Percentiles rank a stretch among this genome's conserved stretches.
Evolutionary conservation across 495 filamentous ascomycete genomes (phyloP).

Genomic region (Aspergillus nanangensis): DNA sequence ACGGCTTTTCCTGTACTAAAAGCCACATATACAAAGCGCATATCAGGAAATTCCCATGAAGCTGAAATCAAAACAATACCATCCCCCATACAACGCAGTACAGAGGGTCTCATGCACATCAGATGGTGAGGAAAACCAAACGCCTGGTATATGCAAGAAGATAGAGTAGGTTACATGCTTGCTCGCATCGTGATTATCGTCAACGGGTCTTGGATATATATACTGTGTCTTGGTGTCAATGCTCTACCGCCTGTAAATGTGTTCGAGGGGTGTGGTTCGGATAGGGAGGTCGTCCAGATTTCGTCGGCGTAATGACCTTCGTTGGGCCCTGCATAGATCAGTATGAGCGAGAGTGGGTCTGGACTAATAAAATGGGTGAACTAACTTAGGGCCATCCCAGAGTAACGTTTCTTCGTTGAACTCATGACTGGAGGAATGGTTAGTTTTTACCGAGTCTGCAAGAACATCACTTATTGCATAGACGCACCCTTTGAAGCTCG

Average conservation of each 20-base stretch:
- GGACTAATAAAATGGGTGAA: no score
- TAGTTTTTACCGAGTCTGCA: not conserved
- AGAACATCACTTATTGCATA: not conserved
- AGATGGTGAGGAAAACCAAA: constrained; percentile 11
- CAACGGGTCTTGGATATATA: not conserved
- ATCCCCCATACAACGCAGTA: not conserved
- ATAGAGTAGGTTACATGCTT: constrained; percentile 1
- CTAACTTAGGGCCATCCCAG: constrained; percentile 26
- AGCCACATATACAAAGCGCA: no score
- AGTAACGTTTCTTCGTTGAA: constrained; percentile 30
- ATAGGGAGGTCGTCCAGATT: constrained; percentile 5
- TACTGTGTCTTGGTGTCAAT: no score
- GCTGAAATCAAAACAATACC: constrained; percentile 7
- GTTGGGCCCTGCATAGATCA: constrained; percentile 2
- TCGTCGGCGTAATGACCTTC: constrained; percentile 7
- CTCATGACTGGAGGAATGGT: constrained; percentile 20
- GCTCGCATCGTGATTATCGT: constrained; percentile 7
- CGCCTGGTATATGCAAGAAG: constrained; percentile 22
- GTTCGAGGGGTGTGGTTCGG: constrained; percentile 15
- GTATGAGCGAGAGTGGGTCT: no score
- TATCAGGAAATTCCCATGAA: not conserved
- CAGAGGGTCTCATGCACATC: constrained; percentile 1
- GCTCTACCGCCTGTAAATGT: constrained; percentile 2
- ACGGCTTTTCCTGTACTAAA: no score
- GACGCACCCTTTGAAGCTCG: constrained; percentile 58